Conservation (phyloP, 768 basidiomycete genomes). For the Hygrophorus pudorinus region DNA sequence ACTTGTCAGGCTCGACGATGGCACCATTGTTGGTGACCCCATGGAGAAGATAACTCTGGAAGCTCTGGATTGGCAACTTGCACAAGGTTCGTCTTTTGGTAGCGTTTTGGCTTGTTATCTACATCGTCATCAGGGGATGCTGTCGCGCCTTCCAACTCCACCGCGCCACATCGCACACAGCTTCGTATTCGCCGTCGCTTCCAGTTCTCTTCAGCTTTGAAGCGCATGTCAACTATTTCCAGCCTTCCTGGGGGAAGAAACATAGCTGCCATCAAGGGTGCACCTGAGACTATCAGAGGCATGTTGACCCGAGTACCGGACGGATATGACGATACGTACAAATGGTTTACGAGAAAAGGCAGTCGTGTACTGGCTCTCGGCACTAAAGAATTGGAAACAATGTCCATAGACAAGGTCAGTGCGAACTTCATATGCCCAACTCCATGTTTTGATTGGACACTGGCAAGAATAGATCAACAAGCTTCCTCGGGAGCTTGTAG, state of each 20-base stretch:
- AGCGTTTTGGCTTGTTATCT: constrained; percentile 21
- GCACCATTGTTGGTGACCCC: constrained; percentile 89
- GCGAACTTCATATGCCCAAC: neutral
- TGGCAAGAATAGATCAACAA: constrained; percentile 64
- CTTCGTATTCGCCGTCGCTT: constrained; percentile 82
- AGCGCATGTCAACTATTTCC: constrained; percentile 92
- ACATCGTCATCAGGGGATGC: constrained; percentile 59
- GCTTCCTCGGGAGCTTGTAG: constrained; percentile 71
- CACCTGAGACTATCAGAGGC: constrained; percentile 88
- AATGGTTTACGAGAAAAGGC: constrained; percentile 87
- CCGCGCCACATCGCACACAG: constrained; percentile 43
- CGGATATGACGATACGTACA: constrained; percentile 89
- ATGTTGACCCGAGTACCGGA: constrained; percentile 73
- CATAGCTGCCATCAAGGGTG: constrained; percentile 83
- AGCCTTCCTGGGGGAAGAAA: constrained; percentile 50
- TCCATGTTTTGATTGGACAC: neutral
- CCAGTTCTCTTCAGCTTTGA: constrained; percentile 96
- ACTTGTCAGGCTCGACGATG: constrained; percentile 88
- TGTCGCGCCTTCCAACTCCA: constrained; percentile 48
- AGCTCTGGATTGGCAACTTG: constrained; percentile 81
- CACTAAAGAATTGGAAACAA: constrained; percentile 67
- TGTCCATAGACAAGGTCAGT: constrained; percentile 66
- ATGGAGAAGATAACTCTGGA: constrained; percentile 98
- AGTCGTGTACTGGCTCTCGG: constrained; percentile 91
- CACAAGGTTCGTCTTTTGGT: constrained; percentile 37